Evolutionary conservation across 371 early-diverging fungal genomes (phyloP).

Genomic region (Apophysomyces sp.): DNA sequence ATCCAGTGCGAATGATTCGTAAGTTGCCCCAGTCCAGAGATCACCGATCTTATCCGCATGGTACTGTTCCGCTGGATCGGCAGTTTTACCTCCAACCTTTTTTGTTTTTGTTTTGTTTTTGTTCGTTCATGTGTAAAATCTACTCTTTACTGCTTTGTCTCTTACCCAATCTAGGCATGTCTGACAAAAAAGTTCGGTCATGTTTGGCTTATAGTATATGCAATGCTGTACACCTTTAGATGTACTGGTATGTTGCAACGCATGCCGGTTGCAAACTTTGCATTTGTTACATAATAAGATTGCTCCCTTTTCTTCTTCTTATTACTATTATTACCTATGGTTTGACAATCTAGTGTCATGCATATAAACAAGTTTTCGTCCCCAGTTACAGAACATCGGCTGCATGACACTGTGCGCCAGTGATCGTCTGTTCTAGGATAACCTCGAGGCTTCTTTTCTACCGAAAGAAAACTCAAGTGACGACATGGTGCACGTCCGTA

Average conservation of each 20-base stretch:
- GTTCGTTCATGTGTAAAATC: neutral
- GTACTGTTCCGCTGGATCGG: slow-evolving; percentile 29
- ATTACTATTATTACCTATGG: slow-evolving; percentile 2
- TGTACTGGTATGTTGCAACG: slow-evolving; percentile 22
- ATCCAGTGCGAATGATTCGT: neutral
- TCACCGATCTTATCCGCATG: slow-evolving; percentile 5
- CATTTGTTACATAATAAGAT: no score
- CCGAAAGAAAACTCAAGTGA: slow-evolving; percentile 6
- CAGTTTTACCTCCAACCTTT: slow-evolving; percentile 23
- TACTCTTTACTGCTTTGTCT: neutral
- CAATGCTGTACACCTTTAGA: no score
- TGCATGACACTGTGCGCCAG: neutral
- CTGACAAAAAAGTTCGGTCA: slow-evolving; percentile 31
- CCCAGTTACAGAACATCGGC: slow-evolving; percentile 2
- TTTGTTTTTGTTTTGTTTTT: neutral
- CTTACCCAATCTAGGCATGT: slow-evolving; percentile 35
- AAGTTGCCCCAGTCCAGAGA: slow-evolving; percentile 4
- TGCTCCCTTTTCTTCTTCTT: no score
- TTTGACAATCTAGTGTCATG: slow-evolving; percentile 9
- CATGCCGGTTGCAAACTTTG: slow-evolving; percentile 39
- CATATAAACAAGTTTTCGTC: slow-evolving; percentile 24
- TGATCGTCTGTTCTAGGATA: neutral
- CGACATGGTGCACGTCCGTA: slow-evolving; percentile 23
- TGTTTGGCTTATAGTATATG: slow-evolving; percentile 30
- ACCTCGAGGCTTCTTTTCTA: neutral